Conservation (phyloP, 2,329 filamentous ascomycete genomes). For the Mycosphaerella sp. region DNA sequence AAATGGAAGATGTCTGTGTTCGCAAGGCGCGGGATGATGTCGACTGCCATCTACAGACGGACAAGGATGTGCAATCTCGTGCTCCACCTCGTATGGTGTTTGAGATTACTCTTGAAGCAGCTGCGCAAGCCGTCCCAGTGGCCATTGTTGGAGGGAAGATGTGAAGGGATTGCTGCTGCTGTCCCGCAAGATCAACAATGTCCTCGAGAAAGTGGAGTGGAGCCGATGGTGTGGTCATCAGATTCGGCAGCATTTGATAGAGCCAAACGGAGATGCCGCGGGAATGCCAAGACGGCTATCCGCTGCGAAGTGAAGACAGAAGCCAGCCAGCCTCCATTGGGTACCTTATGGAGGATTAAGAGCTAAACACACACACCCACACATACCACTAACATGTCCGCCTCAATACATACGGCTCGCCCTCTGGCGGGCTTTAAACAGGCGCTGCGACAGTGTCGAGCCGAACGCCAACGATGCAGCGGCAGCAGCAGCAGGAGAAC, state of each 20-base stretch:
- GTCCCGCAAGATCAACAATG: too few species aligned
- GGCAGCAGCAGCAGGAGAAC: slow-evolving; percentile 11
- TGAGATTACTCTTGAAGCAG: slow-evolving; percentile 1
- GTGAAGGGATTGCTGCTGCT: not conserved
- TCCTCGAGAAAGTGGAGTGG: not conserved
- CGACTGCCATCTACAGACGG: slow-evolving; percentile 6
- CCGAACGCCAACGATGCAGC: slow-evolving; percentile 27
- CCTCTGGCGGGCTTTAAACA: slow-evolving; percentile 66
- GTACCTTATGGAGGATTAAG: too few species aligned
- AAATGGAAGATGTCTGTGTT: not conserved
- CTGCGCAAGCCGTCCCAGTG: slow-evolving; percentile 2
- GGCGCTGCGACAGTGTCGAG: slow-evolving; percentile 52
- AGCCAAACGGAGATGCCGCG: not conserved
- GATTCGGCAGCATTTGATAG: not conserved
- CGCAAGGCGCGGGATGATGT: slow-evolving; percentile 1
- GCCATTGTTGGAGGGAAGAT: slow-evolving; percentile 2
- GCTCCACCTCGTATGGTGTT: slow-evolving; percentile 3
- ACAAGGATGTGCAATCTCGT: slow-evolving; percentile 2
- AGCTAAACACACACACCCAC: not conserved
- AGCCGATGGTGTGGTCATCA: not conserved
- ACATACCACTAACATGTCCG: slow-evolving; percentile 47
- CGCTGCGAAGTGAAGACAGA: not conserved
- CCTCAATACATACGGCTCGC: slow-evolving; percentile 53
- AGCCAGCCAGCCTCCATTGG: too few species aligned
- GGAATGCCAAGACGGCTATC: not conserved